Percentiles rank a stretch among this genome's conserved stretches.
These are phyloP conservation scores for Coccomyxa subellipsoidea DNA, from an alignment of 163 green algal genomes.

Conservation along the genomic window DNA sequence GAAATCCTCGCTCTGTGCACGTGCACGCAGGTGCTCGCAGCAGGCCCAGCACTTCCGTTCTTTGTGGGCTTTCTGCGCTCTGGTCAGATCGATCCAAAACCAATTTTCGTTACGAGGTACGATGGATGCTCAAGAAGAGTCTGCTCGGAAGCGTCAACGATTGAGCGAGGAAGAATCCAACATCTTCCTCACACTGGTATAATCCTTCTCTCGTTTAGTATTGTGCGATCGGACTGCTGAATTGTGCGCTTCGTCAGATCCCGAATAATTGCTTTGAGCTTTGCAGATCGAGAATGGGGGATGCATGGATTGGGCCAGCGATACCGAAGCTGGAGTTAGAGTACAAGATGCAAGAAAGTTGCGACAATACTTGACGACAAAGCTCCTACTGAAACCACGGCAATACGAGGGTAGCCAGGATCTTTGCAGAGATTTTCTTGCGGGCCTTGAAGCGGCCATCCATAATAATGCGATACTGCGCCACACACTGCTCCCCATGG, in stretches of 20 bases:
- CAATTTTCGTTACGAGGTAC: background rate
- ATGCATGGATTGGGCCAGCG: background rate
- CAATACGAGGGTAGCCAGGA: background rate
- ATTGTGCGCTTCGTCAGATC: too few species aligned
- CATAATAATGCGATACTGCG: background rate
- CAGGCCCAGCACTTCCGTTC: too few species aligned
- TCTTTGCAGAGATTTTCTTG: background rate
- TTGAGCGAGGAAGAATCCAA: background rate
- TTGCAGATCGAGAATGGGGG: background rate
- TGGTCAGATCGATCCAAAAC: background rate
- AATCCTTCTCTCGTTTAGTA: too few species aligned
- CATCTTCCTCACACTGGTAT: background rate
- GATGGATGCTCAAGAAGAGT: background rate
- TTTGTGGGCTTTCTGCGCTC: too few species aligned
- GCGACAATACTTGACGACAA: background rate
- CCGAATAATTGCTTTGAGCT: too few species aligned
- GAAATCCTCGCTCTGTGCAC: too few species aligned
- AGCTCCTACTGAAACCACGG: background rate
- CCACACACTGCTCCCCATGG: background rate
- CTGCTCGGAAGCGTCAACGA: background rate
- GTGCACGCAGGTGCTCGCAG: too few species aligned
- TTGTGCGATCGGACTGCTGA: too few species aligned
- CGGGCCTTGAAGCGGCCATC: background rate
- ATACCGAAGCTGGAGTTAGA: background rate
- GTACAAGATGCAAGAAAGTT: constrained; percentile 1